Evolutionary conservation across 2,329 filamentous ascomycete genomes (phyloP).

Genomic region (Coleophoma cylindrospora): DNA sequence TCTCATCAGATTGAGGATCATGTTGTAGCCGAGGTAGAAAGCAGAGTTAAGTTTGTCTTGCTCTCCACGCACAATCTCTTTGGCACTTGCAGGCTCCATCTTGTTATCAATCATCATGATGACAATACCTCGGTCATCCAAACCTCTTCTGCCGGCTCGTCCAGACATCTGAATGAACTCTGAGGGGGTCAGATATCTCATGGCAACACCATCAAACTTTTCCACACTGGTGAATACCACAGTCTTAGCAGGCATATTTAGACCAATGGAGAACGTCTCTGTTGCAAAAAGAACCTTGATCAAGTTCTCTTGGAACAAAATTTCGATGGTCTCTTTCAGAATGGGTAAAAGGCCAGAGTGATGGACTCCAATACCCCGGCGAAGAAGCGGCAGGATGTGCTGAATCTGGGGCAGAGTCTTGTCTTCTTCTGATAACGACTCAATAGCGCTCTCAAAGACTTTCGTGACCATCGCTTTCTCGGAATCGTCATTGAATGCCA

Average conservation of each 20-base stretch:
- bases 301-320: slow-evolving; percentile 94
- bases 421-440: slow-evolving; percentile 88
- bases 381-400: slow-evolving; percentile 81
- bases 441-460: slow-evolving; percentile 90
- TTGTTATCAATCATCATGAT: slow-evolving; percentile 99
- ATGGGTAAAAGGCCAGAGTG: slow-evolving; percentile 94
- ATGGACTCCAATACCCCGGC: slow-evolving; percentile 93
- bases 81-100: slow-evolving; percentile 91
- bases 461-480: slow-evolving; percentile 93
- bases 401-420: slow-evolving; percentile 83
- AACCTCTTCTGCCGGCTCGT: slow-evolving; percentile 90
- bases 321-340: slow-evolving; percentile 97
- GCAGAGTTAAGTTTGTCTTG: slow-evolving; percentile 97
- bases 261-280: slow-evolving; percentile 95
- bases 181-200: slow-evolving; percentile 83
- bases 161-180: slow-evolving; percentile 99
- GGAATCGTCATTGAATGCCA: slow-evolving; percentile 93
- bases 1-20: slow-evolving; percentile 93
- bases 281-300: slow-evolving; percentile 98
- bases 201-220: slow-evolving; percentile 83
- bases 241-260: slow-evolving; percentile 99
- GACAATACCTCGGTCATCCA: slow-evolving; percentile 96
- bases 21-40: slow-evolving; percentile 97
- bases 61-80: slow-evolving; percentile 91
- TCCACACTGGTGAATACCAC: slow-evolving; percentile 97